A percentile compares a stretch with the other conserved stretches of the same genome.
phyloP scores from a whole-genome alignment of 1,139 yeast genomes.

The Arxiozyma heterogenica region DNA sequence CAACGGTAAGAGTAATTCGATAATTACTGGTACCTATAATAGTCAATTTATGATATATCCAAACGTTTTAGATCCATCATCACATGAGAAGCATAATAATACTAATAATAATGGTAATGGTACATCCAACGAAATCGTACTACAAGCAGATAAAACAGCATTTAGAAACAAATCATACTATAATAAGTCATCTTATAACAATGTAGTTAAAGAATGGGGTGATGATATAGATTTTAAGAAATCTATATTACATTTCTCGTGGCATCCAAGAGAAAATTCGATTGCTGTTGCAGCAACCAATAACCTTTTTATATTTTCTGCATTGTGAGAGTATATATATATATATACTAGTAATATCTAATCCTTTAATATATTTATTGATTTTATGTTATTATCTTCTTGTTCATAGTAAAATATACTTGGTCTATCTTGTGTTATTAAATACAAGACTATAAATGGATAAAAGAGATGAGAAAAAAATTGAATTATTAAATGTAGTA shows the following conservation, averaged over 20 bases:
- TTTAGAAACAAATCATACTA: conserved; percentile 45
- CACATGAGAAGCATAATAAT: conserved; percentile 7
- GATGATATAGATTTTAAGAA: conserved; percentile 90
- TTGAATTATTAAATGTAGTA: too few relatives aligned
- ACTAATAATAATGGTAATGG: too few relatives aligned
- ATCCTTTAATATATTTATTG: neutral
- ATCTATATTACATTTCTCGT: conserved; percentile 88
- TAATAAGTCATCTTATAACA: conserved; percentile 31
- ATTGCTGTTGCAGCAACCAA: conserved; percentile 98
- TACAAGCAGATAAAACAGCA: conserved; percentile 97
- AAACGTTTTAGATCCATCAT: conserved; percentile 44
- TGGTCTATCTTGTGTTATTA: neutral
- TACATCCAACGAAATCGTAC: conserved; percentile 51
- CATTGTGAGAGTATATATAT: conserved; percentile 34
- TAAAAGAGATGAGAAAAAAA: too few relatives aligned
- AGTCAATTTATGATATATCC: conserved; percentile 97
- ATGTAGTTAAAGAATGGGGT: conserved; percentile 44
- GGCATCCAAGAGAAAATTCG: conserved; percentile 97
- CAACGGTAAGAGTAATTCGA: conserved; percentile 83
- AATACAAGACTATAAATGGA: too few relatives aligned
- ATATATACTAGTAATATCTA: too few relatives aligned
- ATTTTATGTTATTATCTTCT: neutral
- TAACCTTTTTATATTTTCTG: conserved; percentile 73
- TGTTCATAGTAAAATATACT: neutral
- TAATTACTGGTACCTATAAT: conserved; percentile 96